Evolutionary conservation across 495 filamentous ascomycete species (phyloP).

Genomic region (Neurospora cerealis): DNA sequence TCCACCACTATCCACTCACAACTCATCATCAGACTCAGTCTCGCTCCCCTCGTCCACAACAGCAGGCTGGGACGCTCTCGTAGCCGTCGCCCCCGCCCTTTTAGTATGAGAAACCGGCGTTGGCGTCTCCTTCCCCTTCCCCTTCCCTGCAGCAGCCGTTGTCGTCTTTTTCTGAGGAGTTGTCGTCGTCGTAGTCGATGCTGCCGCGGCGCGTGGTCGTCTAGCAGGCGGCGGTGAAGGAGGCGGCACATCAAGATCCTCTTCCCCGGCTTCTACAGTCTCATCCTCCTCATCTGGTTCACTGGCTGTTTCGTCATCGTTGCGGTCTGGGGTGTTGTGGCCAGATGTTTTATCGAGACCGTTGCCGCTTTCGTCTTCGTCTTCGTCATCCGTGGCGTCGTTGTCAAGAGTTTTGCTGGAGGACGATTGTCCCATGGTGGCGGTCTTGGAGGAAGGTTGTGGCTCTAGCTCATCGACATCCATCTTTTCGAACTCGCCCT

Average conservation of each 20-base stretch:
- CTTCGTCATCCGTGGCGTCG: background rate
- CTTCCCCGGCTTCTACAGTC: background rate
- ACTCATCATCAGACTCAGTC: slow-evolving; percentile 35
- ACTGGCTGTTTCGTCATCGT: slow-evolving; percentile 31
- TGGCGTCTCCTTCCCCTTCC: slow-evolving; percentile 5
- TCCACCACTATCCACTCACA: slow-evolving; percentile 13
- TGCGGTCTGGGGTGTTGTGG: slow-evolving; percentile 30
- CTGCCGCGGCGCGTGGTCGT: background rate
- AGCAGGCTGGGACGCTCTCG: slow-evolving; percentile 9
- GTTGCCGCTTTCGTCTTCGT: slow-evolving; percentile 13
- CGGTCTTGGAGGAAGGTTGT: background rate
- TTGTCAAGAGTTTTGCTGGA: background rate
- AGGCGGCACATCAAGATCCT: slow-evolving; percentile 7
- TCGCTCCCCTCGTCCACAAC: slow-evolving; percentile 24
- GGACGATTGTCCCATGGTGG: background rate
- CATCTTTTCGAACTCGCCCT: slow-evolving; percentile 48
- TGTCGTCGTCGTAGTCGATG: background rate
- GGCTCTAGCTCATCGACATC: slow-evolving; percentile 37
- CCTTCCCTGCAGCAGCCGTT: background rate
- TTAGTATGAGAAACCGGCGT: background rate
- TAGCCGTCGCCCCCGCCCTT: slow-evolving; percentile 14
- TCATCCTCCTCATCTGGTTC: slow-evolving; percentile 34
- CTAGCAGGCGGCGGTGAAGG: slow-evolving; percentile 2
- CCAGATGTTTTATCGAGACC: background rate
- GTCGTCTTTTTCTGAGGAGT: background rate